These are phyloP conservation scores for Incumbomyces delicatus DNA, from an alignment of 2,329 filamentous ascomycete species.

Conservation along the genomic window DNA sequence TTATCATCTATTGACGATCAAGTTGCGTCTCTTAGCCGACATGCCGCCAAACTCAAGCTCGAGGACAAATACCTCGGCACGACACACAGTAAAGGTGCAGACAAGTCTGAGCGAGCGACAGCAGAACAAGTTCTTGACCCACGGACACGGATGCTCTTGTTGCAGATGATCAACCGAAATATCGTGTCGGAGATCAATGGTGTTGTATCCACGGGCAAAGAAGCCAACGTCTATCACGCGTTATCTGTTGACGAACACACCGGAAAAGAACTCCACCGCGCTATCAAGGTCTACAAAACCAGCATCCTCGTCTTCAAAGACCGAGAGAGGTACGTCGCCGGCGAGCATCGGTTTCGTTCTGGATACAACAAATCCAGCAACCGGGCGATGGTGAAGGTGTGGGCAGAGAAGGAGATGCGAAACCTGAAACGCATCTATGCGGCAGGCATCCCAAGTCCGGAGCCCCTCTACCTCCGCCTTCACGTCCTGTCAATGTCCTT, in stretches of 20 bases:
- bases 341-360: conserved; percentile 81
- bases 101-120: conserved; percentile 88
- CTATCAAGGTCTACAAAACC: conserved; percentile 99
- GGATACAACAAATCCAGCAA: conserved; percentile 93
- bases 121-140: conserved; percentile 92
- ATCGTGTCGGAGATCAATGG: conserved; percentile 87
- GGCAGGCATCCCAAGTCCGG: conserved; percentile 80
- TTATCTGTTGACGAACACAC: conserved; percentile 52
- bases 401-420: conserved; percentile 97
- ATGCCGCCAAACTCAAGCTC: conserved; percentile 76
- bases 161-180: conserved; percentile 91
- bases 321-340: conserved; percentile 87
- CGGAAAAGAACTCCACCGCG: conserved; percentile 54
- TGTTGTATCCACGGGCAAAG: conserved; percentile 91
- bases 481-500: conserved; percentile 95
- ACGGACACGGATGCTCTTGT: conserved; percentile 84
- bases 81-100: conserved; percentile 40
- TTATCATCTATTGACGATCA: conserved; percentile 72
- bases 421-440: conserved; percentile 78
- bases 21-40: conserved; percentile 69
- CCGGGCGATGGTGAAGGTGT: conserved; percentile 93
- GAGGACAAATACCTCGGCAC: conserved; percentile 51
- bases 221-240: conserved; percentile 95
- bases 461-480: conserved; percentile 79
- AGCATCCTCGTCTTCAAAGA: conserved; percentile 97